Evolutionary conservation across 2,329 filamentous ascomycete species (phyloP).

Genomic region (Trichoderma aggressivum): DNA sequence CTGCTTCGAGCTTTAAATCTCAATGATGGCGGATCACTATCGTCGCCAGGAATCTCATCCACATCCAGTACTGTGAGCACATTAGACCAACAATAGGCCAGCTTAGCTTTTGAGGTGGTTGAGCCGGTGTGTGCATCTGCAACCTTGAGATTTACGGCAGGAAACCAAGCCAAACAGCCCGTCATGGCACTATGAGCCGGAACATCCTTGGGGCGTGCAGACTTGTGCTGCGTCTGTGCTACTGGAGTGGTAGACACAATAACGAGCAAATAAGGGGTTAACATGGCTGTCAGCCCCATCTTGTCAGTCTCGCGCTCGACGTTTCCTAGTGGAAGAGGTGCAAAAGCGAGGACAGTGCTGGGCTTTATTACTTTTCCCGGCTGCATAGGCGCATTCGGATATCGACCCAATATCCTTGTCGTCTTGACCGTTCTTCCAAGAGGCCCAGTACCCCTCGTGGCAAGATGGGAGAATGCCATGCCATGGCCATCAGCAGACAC

Average conservation of each 20-base stretch:
- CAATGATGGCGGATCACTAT: conserved; percentile 72
- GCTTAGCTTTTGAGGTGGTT: conserved; percentile 73
- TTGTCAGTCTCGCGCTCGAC: conserved; percentile 82
- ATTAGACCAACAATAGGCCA: conserved; percentile 98
- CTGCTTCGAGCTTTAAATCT: conserved; percentile 78
- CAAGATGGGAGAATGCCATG: conserved; percentile 98
- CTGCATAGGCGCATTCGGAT: conserved; percentile 67
- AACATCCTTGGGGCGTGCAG: conserved; percentile 85
- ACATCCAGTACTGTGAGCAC: conserved; percentile 92
- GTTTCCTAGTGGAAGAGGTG: conserved; percentile 88
- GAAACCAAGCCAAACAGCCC: conserved; percentile 95
- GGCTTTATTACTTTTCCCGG: conserved; percentile 73
- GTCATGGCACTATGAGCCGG: conserved; percentile 87
- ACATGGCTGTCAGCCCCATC: conserved; percentile 87
- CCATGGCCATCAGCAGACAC: conserved; percentile 92
- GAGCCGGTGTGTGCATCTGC: conserved; percentile 64
- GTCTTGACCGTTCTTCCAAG: conserved; percentile 85
- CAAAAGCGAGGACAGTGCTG: conserved; percentile 91
- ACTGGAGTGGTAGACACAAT: conserved; percentile 96
- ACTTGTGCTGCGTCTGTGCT: conserved; percentile 94
- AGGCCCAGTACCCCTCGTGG: conserved; percentile 83
- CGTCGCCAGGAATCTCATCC: conserved; percentile 64
- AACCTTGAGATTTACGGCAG: conserved; percentile 85
- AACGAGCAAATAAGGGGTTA: conserved; percentile 92
- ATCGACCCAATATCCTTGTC: conserved; percentile 84